Evolutionary conservation across 257 asterid genomes (phyloP).

Genomic region (Scutellaria galericulata): DNA sequence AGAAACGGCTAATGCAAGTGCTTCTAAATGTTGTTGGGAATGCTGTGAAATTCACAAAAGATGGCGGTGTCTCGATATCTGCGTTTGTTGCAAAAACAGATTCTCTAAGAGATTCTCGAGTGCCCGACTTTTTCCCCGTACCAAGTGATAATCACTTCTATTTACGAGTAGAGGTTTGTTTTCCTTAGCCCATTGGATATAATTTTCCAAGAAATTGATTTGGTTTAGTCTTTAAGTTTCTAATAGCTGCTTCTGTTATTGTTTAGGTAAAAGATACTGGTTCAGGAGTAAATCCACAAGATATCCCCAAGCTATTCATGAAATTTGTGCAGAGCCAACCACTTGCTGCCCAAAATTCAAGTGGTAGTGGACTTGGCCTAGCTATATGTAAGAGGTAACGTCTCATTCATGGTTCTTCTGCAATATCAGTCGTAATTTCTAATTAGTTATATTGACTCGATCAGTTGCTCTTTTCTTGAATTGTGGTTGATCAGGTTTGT

Average conservation of each 20-base stretch:
- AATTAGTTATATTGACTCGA: background rate
- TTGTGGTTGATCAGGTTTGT: conserved; percentile 66
- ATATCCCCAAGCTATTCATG: conserved; percentile 81
- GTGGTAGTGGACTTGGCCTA: conserved; percentile 97
- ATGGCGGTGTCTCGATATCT: conserved; percentile 78
- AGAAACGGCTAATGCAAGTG: conserved; percentile 88
- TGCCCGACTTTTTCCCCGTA: conserved; percentile 76
- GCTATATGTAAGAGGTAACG: conserved; percentile 89
- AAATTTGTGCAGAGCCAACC: conserved; percentile 89
- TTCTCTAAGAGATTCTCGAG: conserved; percentile 71
- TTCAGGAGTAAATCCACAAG: conserved; percentile 83
- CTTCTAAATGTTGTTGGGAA: conserved; percentile 87
- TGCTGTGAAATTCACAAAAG: conserved; percentile 94
- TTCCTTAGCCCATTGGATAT: conserved; percentile 19
- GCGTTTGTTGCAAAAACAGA: conserved; percentile 86
- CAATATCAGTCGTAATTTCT: background rate
- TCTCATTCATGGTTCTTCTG: conserved; percentile 19
- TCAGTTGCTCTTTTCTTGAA: background rate
- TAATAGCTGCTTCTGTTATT: conserved; percentile 16
- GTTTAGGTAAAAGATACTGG: conserved; percentile 96
- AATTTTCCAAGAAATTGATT: background rate
- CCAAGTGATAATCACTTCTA: conserved; percentile 83
- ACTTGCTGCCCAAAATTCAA: conserved; percentile 63
- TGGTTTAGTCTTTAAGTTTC: conserved; percentile 7
- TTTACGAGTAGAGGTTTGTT: conserved; percentile 84